phyloP scores from a whole-genome alignment of 73 alveolate genomes.

The Tetrahymena malaccensis region DNA sequence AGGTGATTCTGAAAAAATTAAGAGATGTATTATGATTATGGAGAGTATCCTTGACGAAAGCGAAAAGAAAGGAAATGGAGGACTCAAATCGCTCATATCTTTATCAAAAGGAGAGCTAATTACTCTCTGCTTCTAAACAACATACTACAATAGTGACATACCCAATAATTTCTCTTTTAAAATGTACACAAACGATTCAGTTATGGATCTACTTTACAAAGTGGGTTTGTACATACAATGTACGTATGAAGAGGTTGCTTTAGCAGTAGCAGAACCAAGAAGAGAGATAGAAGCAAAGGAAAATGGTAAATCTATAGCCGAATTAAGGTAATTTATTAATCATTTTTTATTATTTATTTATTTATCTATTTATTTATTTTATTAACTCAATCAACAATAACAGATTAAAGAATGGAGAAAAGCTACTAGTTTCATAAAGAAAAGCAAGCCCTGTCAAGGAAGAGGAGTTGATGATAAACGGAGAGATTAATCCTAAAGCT shows the following conservation, averaged over 20 bases:
- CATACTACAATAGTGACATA: slow-evolving; percentile 34
- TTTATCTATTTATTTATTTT: too few species aligned
- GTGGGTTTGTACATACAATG: slow-evolving; percentile 26
- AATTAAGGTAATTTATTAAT: slow-evolving; percentile 44
- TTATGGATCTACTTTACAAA: slow-evolving; percentile 48
- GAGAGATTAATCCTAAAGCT: slow-evolving; percentile 50
- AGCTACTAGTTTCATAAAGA: background rate
- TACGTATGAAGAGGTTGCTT: slow-evolving; percentile 43
- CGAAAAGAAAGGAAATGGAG: slow-evolving; percentile 78
- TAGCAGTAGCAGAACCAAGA: slow-evolving; percentile 34
- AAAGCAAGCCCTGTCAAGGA: slow-evolving; percentile 10
- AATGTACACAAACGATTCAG: slow-evolving; percentile 58
- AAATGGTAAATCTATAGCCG: slow-evolving; percentile 75
- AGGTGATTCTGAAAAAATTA: slow-evolving; percentile 12
- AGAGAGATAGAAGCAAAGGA: slow-evolving; percentile 63
- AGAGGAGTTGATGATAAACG: slow-evolving; percentile 1
- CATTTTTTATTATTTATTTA: slow-evolving; percentile 18
- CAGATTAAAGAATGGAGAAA: slow-evolving; percentile 36
- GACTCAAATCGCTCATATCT: slow-evolving; percentile 52
- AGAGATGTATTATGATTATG: slow-evolving; percentile 44
- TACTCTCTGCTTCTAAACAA: slow-evolving; percentile 33
- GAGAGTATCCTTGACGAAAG: slow-evolving; percentile 55
- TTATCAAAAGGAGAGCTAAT: slow-evolving; percentile 42
- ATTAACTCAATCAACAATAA: slow-evolving; percentile 3
- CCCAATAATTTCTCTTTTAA: slow-evolving; percentile 53